Conservation (phyloP, 805 yeast species). For the Cyberlindnera amylophila region DNA sequence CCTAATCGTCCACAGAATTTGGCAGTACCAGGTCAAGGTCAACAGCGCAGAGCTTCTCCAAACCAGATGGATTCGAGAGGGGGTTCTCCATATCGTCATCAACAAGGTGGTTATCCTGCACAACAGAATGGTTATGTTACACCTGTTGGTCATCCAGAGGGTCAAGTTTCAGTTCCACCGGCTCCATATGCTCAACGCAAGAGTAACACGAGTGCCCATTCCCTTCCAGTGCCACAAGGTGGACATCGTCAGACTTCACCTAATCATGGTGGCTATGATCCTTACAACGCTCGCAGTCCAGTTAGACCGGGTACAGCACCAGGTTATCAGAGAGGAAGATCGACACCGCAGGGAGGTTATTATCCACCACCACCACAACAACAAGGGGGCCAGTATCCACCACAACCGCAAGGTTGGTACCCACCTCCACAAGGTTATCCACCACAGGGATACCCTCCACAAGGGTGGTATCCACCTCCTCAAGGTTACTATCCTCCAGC, state of each 20-base stretch:
- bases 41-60: conserved; percentile 11
- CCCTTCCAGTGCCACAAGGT: conserved; percentile 9
- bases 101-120: conserved; percentile 3
- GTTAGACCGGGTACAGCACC: conserved; percentile 8
- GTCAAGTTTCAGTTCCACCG: neutral
- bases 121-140: conserved; percentile 1
- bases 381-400: conserved; percentile 1
- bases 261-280: conserved; percentile 2
- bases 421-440: conserved; percentile 19
- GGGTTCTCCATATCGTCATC: conserved; percentile 15
- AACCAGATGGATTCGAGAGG: conserved; percentile 13
- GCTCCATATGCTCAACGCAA: conserved; percentile 1
- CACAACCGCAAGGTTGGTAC: neutral
- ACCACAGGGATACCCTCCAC: conserved; percentile 17
- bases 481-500: conserved; percentile 17
- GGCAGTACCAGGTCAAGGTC: conserved; percentile 3
- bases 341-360: conserved; percentile 13
- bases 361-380: conserved; percentile 18
- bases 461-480: conserved; percentile 23
- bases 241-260: conserved; percentile 10
- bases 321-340: conserved; percentile 10
- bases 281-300: conserved; percentile 7
- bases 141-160: too few species aligned
- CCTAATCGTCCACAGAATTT: conserved; percentile 6
- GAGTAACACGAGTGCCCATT: conserved; percentile 8